Evolutionary conservation across 306 rosid genomes (phyloP), one percentile per base, ranked within the genome.

Genomic region (Hippophae tibetana): DNA sequence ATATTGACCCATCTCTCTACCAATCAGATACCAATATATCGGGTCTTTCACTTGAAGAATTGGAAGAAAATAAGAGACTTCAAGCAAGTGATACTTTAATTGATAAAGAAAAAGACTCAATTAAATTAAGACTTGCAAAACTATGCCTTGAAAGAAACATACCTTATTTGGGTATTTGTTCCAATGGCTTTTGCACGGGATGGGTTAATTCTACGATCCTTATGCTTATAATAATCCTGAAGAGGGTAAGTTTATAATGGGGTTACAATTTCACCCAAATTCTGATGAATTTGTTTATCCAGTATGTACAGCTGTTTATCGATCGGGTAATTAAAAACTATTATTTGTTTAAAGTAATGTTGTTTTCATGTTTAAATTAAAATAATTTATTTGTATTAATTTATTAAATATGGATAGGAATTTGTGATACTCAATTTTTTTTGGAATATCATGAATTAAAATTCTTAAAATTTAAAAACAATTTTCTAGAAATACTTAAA

Each of bases 61-160:
- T 79, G 10, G 81, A 76, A 10, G 85, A 74, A 44, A 84, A 81
- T 11, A 75, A 70, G 43, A 74, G 69, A 68, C 59, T 84, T 9
- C 92, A 84, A 50, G 75, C 63, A 1, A 81, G 85, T 40, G 85
- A 84, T 48, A 79, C 92, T 0, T 69, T 78, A 58, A 76, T 81
- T 64, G 87, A 81, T 45, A 76, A 56, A 62, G 87, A 84, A 66
- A 81, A 81, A 52, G 92, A 84, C 54, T 66, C 80, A 52, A 81
- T 79, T 10, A 87, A 84, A 42, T 68, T 84, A 23, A 52, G 79
- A 9, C 78, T 81, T 0, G 85, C 87, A 1, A 81, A 81, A 52
- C 81, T 84, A 5, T 84, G 92, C 72, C 81, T 84, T 2, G 92
- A 84, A 60, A 84, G 83, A 58, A 79, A 81, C 79, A 84, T 84